A percentile compares a stretch with the other conserved stretches of the same genome.
phyloP scores from a whole-genome alignment of 306 rosid genomes.

The Aeschynomene evenia region DNA sequence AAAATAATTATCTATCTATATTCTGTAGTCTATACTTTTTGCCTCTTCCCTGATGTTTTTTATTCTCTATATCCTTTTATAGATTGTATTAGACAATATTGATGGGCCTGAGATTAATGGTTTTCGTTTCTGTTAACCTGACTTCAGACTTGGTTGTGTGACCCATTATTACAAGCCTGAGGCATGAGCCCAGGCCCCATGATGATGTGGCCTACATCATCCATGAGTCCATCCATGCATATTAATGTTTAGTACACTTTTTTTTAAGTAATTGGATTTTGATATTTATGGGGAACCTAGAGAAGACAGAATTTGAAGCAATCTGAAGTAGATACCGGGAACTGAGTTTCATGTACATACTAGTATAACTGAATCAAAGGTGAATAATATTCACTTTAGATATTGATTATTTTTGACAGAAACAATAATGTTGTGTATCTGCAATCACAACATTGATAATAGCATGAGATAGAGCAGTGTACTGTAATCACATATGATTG shows the following conservation, averaged over 20 bases:
- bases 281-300: neutral
- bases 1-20: neutral
- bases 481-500: neutral
- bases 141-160: neutral
- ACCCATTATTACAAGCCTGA: neutral
- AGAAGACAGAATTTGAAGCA: too few relatives aligned
- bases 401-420: too few relatives aligned
- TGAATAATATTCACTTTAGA: neutral
- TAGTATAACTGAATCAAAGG: neutral
- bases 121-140: neutral
- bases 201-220: neutral
- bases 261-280: neutral
- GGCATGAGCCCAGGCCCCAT: neutral
- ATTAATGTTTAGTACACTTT: neutral
- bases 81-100: neutral
- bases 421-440: too few relatives aligned
- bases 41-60: neutral
- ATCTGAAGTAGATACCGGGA: neutral
- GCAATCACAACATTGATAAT: too few relatives aligned
- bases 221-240: neutral
- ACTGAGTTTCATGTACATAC: too few relatives aligned
- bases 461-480: neutral
- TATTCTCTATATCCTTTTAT: neutral
- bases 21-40: too few relatives aligned
- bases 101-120: slow-evolving; percentile 6